Conservation (phyloP, 148 eudicot species). For the Chenopodium formosanum region DNA sequence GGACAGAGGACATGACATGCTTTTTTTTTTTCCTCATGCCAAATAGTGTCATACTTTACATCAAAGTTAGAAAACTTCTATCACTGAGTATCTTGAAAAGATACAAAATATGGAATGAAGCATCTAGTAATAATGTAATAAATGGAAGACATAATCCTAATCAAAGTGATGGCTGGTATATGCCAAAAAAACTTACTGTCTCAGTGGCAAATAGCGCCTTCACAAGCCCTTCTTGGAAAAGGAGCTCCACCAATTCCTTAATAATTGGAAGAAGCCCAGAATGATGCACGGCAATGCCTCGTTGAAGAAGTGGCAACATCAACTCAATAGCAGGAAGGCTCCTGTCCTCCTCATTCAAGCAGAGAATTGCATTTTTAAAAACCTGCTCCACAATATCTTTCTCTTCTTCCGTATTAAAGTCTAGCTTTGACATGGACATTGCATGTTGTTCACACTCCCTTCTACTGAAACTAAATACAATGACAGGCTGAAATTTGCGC, state of each 20-base stretch:
- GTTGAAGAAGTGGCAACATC: constrained; percentile 91
- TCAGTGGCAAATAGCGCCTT: constrained; percentile 99
- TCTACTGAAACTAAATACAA: constrained; percentile 96
- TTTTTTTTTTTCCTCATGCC: background rate
- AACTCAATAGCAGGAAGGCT: constrained; percentile 86
- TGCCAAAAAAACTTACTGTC: constrained; percentile 53
- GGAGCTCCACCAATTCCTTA: constrained; percentile 93
- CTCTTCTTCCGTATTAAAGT: constrained; percentile 83
- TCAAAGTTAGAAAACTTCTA: background rate
- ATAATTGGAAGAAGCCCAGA: constrained; percentile 97
- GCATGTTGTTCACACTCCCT: constrained; percentile 99
- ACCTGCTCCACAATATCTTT: constrained; percentile 89
- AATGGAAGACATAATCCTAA: background rate
- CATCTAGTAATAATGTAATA: background rate
- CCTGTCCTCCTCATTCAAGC: constrained; percentile 94
- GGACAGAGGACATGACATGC: background rate
- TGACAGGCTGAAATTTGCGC: constrained; percentile 94
- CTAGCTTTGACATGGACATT: constrained; percentile 96
- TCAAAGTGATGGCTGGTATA: background rate
- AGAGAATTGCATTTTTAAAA: constrained; percentile 69
- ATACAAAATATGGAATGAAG: background rate
- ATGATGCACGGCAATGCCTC: constrained; percentile 99
- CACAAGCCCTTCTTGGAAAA: constrained; percentile 96
- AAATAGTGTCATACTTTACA: background rate
- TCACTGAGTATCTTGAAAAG: background rate